Evolutionary conservation across 192 early-diverging fungal species (phyloP), one percentile per base, ranked within the genome.

Genomic region (Backusella morwellensis): DNA sequence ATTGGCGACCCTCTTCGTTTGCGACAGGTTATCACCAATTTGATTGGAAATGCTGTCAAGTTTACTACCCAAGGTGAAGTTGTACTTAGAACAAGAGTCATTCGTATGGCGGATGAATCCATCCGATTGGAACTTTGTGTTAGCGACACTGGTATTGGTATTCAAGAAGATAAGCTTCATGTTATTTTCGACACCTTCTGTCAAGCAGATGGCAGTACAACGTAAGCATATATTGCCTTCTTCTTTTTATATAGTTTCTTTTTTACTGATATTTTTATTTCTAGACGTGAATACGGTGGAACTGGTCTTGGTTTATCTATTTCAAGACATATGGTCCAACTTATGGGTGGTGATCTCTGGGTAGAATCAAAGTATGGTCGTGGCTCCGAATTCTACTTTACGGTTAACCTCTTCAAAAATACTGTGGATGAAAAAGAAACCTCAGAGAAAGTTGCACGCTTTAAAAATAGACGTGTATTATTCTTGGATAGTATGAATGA

Each of bases 281-380:
- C 15, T 75, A 80, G 78, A 17, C 91, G 93, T 80, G 89, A 91
- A 81, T 97, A 93, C 75, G 94, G 93, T 41, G 95, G 95, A 41
- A 96, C 94, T 6, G 95, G 96, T 0, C 84, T 97, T n/a, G 95
- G 95, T 0, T 85, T 97, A 34, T 92, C 91, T 52, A 97, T 97
- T 50, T 93, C 90, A 12, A 91, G 90, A 81, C 88, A 92, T 44
- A 81, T 97, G 7, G 90, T 92, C 35, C 86, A 91, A 41, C 83
- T 95, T 59, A 90, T 94, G 83, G 93, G 93, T 63, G 95, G 95
- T 32, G 79, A 89, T 73, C 90, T 96, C 52, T 91, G 93, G 86
- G 93, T 95, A 17, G 90, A 93, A 77, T 90, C 90, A 78, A 86
- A 86, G 50, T 88, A 86, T 63, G 91, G 91, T n/a, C 79, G 86